Evolutionary conservation across 768 basidiomycete species (phyloP).

Genomic region (Trametes gibbosa): DNA sequence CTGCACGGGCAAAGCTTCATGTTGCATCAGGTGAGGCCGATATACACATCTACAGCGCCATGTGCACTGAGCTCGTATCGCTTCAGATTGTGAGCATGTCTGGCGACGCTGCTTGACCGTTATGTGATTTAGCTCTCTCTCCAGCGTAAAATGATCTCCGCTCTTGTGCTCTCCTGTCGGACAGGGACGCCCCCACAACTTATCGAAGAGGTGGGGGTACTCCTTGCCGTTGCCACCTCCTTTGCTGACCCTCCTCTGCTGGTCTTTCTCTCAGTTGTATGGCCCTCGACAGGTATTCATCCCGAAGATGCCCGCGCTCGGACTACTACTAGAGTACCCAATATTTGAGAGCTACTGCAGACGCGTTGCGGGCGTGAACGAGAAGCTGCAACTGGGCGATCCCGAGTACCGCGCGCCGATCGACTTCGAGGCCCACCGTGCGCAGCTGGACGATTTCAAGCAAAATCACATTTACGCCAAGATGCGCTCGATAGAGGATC

Average conservation of each 20-base stretch:
- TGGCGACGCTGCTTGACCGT: constrained; percentile 14
- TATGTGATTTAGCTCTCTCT: background rate
- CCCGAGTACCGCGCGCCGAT: constrained; percentile 68
- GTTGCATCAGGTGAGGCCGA: constrained; percentile 85
- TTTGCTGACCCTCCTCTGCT: background rate
- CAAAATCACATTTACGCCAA: constrained; percentile 79
- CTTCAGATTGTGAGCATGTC: constrained; percentile 17
- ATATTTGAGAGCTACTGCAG: constrained; percentile 78
- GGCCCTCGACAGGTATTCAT: constrained; percentile 75
- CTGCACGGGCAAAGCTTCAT: constrained; percentile 99
- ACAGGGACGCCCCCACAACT: constrained; percentile 72
- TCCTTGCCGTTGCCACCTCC: background rate
- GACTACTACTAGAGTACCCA: constrained; percentile 86
- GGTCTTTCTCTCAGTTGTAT: constrained; percentile 55
- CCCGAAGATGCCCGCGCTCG: constrained; percentile 95
- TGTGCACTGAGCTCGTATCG: background rate
- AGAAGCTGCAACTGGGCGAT: constrained; percentile 50
- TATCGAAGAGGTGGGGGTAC: constrained; percentile 59
- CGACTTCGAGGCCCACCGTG: constrained; percentile 65
- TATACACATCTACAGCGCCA: background rate
- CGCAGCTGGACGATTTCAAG: constrained; percentile 79
- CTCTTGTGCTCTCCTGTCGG: constrained; percentile 75
- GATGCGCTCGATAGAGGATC: constrained; percentile 84
- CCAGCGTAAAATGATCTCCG: constrained; percentile 96
- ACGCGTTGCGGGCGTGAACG: constrained; percentile 47